Evolutionary conservation across 2,329 filamentous ascomycete species (phyloP), one percentile per base, ranked within the genome.

Genomic region (Arthrinium phaeospermum): DNA sequence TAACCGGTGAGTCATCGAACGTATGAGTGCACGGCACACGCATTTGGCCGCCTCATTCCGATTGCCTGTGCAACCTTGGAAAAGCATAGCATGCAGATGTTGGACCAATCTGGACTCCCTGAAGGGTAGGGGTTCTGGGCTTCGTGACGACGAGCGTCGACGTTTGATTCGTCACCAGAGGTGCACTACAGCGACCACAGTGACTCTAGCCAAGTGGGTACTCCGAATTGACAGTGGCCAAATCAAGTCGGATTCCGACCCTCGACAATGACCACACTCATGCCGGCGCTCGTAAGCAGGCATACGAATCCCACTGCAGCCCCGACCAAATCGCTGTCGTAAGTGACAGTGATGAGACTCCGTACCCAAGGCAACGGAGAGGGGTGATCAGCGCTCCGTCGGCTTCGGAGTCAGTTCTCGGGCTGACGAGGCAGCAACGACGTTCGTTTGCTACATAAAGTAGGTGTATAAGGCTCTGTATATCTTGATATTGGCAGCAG

Each of bases 241-340:
- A 64, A 64, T 64, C 57, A 64, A 41, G 57, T 64, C 34, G 8
- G 12, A 64, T 64, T 41, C 57, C 57, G 57, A 64, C 22, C 14
- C 4, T 64, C 34, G 30, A 41, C 22, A n/a, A 22, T 34, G 53
- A 61, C 27, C 30, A 61, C 19, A 37, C 53, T 19, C 53, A 37
- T 37, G 22, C 30, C 53, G 30, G 22, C 34, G 57, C 34, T 64
- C 57, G 57, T 64, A 64, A 64, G 57, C 57, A 64, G 7, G 22
- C 34, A 64, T 41, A 64, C 57, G 57, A n/a, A 61, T 61, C 30
- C 57, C 22, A 24, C 30, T 64, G 19, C 34, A 41, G 34, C 30
- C 30, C 53, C 57, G 57, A 19, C 34, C 57, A 30, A 10, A 22
- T 34, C 51, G 27, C n/a, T 27, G 49, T 16, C 24, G 12, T n/a